Percentiles rank a stretch among this genome's conserved stretches.
Conservation (phyloP, 805 yeast species). For the Candida stauntonica region DNA sequence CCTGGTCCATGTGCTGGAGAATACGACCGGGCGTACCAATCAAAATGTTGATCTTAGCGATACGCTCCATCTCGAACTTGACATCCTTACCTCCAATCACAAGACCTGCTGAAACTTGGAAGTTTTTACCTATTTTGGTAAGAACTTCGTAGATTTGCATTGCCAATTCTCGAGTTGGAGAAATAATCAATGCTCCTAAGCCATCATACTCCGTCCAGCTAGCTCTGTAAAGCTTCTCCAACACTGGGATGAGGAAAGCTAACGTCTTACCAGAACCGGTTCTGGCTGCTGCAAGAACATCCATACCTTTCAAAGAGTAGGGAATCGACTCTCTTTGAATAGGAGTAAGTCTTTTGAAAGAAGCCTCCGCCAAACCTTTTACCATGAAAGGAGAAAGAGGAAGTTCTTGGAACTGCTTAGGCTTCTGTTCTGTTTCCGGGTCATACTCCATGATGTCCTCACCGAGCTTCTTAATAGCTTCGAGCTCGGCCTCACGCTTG, state of each 20-base stretch:
- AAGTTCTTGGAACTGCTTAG: constrained; percentile 64
- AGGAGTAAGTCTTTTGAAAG: constrained; percentile 76
- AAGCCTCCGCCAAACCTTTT: constrained; percentile 72
- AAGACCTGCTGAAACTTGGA: constrained; percentile 57
- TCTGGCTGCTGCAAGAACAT: constrained; percentile 93
- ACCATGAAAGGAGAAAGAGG: constrained; percentile 65
- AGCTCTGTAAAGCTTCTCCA: constrained; percentile 57
- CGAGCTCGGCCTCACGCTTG: constrained; percentile 33
- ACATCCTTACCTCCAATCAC: constrained; percentile 63
- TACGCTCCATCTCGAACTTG: constrained; percentile 69
- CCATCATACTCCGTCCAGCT: constrained; percentile 33
- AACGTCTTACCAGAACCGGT: constrained; percentile 97
- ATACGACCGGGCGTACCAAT: constrained; percentile 93
- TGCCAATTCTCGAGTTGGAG: constrained; percentile 68
- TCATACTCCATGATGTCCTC: constrained; percentile 52
- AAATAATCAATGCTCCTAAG: constrained; percentile 67
- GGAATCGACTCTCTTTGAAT: constrained; percentile 82
- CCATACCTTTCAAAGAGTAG: constrained; percentile 71
- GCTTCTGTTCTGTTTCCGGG: constrained; percentile 29
- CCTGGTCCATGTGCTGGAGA: constrained; percentile 65
- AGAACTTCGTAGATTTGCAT: constrained; percentile 71
- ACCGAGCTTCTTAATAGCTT: constrained; percentile 40
- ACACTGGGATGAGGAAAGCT: constrained; percentile 78
- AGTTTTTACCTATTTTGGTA: constrained; percentile 49
- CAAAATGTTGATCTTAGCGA: constrained; percentile 66